Percentiles rank a stretch among this genome's conserved stretches.
phyloP scores from a whole-genome alignment of 1,139 yeast species.

The Candida pseudoviswanathii region DNA sequence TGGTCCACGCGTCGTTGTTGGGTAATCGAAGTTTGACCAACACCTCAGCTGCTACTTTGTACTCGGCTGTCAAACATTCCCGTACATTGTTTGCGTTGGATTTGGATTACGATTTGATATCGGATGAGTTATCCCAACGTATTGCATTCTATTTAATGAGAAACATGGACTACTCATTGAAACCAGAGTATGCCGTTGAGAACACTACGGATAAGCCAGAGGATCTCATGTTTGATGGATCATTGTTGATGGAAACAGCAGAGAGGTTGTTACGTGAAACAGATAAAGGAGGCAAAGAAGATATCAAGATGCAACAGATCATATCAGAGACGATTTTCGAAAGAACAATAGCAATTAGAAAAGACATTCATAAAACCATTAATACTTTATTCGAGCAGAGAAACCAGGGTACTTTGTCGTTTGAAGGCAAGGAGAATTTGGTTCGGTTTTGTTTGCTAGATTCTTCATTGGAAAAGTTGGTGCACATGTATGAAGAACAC shows the following conservation, averaged over 20 bases:
- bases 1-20: slow-evolving; percentile 75
- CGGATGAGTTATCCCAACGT: slow-evolving; percentile 73
- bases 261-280: slow-evolving; percentile 54
- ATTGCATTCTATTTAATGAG: slow-evolving; percentile 81
- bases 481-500: slow-evolving; percentile 47
- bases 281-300: slow-evolving; percentile 36
- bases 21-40: slow-evolving; percentile 61
- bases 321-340: slow-evolving; percentile 47
- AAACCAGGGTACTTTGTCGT: slow-evolving; percentile 37
- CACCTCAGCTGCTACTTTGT: slow-evolving; percentile 66
- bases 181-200: slow-evolving; percentile 31
- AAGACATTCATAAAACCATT: slow-evolving; percentile 43
- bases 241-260: slow-evolving; percentile 63
- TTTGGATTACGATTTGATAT: slow-evolving; percentile 66
- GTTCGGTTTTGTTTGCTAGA: slow-evolving; percentile 47
- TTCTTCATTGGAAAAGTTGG: slow-evolving; percentile 45
- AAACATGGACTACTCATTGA: slow-evolving; percentile 69
- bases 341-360: slow-evolving; percentile 43
- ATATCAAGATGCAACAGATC: slow-evolving; percentile 40
- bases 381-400: slow-evolving; percentile 42
- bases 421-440: slow-evolving; percentile 48
- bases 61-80: slow-evolving; percentile 70
- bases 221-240: slow-evolving; percentile 51
- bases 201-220: slow-evolving; percentile 34
- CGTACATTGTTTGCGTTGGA: slow-evolving; percentile 68